These are phyloP conservation scores for Porcisia deanei DNA, from an alignment of 208 protist genomes.

Conservation along the genomic window DNA sequence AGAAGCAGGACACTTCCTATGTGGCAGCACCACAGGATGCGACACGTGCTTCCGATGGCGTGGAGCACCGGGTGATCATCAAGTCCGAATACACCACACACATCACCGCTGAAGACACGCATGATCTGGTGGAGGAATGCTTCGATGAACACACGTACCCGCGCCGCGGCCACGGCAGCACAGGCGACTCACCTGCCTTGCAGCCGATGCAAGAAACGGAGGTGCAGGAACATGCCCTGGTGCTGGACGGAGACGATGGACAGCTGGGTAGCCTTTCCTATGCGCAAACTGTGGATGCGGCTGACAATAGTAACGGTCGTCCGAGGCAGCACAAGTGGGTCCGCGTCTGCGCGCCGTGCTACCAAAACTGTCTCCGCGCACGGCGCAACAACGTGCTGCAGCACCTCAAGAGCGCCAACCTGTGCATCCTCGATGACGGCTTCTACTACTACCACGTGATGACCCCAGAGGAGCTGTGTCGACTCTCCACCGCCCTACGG, in stretches of 20 bases:
- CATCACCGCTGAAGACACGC: constrained; percentile 38
- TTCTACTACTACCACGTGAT: constrained; percentile 66
- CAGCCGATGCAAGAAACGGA: constrained; percentile 1
- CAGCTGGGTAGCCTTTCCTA: constrained; percentile 6
- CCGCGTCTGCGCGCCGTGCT: constrained; percentile 59
- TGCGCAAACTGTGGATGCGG: not conserved
- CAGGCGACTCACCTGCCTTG: not conserved
- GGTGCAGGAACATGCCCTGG: not conserved
- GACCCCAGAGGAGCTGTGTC: constrained; percentile 40
- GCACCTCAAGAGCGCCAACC: constrained; percentile 46
- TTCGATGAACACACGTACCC: constrained; percentile 55
- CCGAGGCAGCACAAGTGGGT: constrained; percentile 35
- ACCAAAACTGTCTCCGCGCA: constrained; percentile 59
- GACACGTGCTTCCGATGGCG: not conserved
- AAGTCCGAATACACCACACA: constrained; percentile 42
- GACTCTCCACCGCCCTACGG: constrained; percentile 40
- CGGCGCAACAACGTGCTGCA: constrained; percentile 38
- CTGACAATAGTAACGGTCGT: not conserved
- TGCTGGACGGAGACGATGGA: constrained; percentile 3
- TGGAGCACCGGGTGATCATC: constrained; percentile 32
- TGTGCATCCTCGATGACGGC: constrained; percentile 58
- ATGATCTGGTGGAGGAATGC: constrained; percentile 27
- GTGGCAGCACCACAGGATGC: constrained; percentile 9
- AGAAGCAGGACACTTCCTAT: constrained; percentile 48
- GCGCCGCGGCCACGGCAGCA: not conserved